Conservation (phyloP, 1,284 basidiomycete species). For the Psilocybe mexicana region DNA sequence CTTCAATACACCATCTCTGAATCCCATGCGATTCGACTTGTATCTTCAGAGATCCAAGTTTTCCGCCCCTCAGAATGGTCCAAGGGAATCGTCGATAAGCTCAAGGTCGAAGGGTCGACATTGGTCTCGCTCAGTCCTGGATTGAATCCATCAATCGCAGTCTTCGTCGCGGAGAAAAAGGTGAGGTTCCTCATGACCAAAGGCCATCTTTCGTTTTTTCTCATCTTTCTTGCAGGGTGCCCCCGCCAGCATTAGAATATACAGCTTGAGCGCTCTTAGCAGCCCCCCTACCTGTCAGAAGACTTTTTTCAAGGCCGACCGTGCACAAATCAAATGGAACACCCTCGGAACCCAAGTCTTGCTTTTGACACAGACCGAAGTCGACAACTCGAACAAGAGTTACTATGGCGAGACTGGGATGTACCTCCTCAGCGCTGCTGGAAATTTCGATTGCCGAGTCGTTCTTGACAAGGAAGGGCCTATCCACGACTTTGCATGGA, state of each 20-base stretch:
- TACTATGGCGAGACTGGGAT: conserved; percentile 98
- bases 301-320: conserved; percentile 96
- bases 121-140: conserved; percentile 80
- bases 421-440: conserved; percentile 93
- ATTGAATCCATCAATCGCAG: conserved; percentile 80
- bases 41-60: conserved; percentile 86
- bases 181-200: conserved; percentile 35
- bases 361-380: conserved; percentile 92
- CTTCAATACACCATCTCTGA: conserved; percentile 93
- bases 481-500: conserved; percentile 97
- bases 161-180: conserved; percentile 95
- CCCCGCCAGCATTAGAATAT: conserved; percentile 90
- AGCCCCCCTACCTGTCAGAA: conserved; percentile 75
- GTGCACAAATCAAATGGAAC: conserved; percentile 96
- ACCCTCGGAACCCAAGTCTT: conserved; percentile 85
- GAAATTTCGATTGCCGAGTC: conserved; percentile 93
- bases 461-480: conserved; percentile 96
- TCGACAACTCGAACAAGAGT: conserved; percentile 95
- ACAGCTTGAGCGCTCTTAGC: conserved; percentile 67
- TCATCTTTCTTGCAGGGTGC: conserved; percentile 60
- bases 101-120: conserved; percentile 81
- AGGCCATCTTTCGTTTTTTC: neutral
- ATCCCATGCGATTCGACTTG: conserved; percentile 83
- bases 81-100: conserved; percentile 78
- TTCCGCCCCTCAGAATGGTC: conserved; percentile 80